Conservation (phyloP, 2,329 filamentous ascomycete genomes). For the Sclerotinia borealis region DNA sequence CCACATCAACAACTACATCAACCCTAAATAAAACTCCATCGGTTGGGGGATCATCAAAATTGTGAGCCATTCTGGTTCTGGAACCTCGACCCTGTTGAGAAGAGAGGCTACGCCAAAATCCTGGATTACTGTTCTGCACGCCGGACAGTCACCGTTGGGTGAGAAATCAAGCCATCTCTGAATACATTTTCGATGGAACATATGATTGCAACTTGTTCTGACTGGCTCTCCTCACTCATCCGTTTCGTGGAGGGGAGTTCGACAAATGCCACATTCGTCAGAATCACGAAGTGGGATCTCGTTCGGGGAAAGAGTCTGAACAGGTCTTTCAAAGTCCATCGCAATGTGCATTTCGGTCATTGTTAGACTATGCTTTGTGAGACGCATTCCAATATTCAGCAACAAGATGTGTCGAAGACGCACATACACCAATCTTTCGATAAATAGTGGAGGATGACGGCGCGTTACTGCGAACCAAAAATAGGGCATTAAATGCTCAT, state of each 20-base stretch:
- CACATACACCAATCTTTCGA: too few relatives aligned
- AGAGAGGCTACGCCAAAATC: too few relatives aligned
- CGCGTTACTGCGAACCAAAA: not conserved
- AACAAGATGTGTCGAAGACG: not conserved
- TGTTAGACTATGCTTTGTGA: too few relatives aligned
- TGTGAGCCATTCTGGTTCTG: not conserved
- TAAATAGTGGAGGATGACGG: too few relatives aligned
- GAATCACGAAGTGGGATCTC: too few relatives aligned
- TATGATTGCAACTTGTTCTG: not conserved
- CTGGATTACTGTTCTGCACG: not conserved
- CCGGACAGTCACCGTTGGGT: not conserved
- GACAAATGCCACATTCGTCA: not conserved
- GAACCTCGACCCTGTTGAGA: too few relatives aligned
- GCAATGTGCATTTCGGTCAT: not conserved
- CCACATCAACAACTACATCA: not conserved
- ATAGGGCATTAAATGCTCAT: not conserved
- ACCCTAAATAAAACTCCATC: too few relatives aligned
- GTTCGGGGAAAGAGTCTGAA: rapidly evolving
- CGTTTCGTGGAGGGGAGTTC: not conserved
- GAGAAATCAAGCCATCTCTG: not conserved
- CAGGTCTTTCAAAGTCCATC: not conserved
- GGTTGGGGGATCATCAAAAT: too few relatives aligned
- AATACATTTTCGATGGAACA: not conserved
- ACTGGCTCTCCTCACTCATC: not conserved
- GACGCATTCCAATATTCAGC: not conserved